Base-by-base conservation (phyloP, 2,329 filamentous ascomycete genomes). In the Anisogramma anomala region DNA sequence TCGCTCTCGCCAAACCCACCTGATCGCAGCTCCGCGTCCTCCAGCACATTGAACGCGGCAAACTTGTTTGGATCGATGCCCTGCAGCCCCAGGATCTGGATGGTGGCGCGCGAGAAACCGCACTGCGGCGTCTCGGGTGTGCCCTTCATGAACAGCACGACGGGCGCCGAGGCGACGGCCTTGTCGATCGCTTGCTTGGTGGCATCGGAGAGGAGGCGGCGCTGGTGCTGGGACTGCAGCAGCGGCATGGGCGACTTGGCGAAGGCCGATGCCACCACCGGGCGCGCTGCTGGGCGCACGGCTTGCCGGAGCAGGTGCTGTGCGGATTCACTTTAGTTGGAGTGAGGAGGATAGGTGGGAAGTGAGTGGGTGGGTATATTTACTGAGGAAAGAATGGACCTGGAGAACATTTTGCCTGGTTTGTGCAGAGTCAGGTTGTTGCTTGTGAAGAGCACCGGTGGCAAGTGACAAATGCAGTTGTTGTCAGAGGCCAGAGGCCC, bases 51-150 rank as follows among this genome's bases (percentile, higher is more conserved):
- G 65, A 94, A 95, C 6, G 91, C 89, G n/a, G 87, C 84, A 59
- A 98, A 98, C 68, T 96, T 96, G 50, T 74, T 72, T 13, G 91
- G 91, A 65, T 96, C 84, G 48, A 98, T 87, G 49, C 91, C 91
- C 66, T 98, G 89, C 55, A 95, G 65, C 43, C 89, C 86, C 49
- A 98, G 71, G 55, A 98, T 88, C 70, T 96, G 88, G 59, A 98
- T 94, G 59, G 77, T 86, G 41, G 89, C 89, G 54, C 88, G 78
- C 45, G 89, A 96, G 71, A 95, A 98, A 33, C 91, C 59, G 61
- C 84, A 88, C 61, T 87, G 82, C 15, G 84, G 84, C 45, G 72
- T 82, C 63, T 88, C 83, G 22, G 84, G 84, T 5, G 84, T 88
- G 42, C 84, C 84, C 65, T 89, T 89, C 84, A 89, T 89, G 67